Conservation (phyloP, 345 rosid genomes). For the Alliaria petiolata region DNA sequence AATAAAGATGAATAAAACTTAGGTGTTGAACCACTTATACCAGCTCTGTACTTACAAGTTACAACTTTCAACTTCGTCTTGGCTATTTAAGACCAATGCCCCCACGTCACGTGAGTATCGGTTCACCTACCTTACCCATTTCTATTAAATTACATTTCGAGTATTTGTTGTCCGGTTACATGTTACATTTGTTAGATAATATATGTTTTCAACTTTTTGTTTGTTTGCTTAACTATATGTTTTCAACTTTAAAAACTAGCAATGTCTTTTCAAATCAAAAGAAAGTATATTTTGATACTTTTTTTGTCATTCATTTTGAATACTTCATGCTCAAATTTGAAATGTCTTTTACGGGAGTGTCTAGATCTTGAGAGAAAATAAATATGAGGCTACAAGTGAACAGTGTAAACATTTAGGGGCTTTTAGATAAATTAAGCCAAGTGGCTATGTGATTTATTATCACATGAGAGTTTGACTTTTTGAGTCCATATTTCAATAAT, state of each 20-base stretch:
- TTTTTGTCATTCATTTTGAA: no score
- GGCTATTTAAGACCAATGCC: constrained; percentile 10
- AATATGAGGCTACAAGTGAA: neutral
- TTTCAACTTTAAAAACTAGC: neutral
- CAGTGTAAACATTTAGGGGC: neutral
- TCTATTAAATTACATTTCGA: neutral
- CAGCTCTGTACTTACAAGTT: constrained; percentile 11
- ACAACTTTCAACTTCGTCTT: neutral
- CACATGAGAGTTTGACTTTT: no score
- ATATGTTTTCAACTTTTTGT: no score
- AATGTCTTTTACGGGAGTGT: neutral
- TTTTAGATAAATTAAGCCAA: neutral
- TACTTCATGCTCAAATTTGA: neutral
- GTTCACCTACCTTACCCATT: constrained; percentile 24
- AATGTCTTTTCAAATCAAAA: neutral
- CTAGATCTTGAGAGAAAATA: neutral
- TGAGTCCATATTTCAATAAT: no score
- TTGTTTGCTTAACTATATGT: neutral
- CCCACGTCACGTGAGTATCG: constrained; percentile 15
- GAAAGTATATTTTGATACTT: neutral
- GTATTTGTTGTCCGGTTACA: neutral
- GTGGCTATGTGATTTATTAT: neutral
- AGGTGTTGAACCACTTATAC: constrained; percentile 24
- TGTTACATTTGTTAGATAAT: neutral
- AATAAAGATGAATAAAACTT: neutral